Base-by-base conservation (phyloP, 805 yeast genomes). In the Pichia cabralensis region DNA sequence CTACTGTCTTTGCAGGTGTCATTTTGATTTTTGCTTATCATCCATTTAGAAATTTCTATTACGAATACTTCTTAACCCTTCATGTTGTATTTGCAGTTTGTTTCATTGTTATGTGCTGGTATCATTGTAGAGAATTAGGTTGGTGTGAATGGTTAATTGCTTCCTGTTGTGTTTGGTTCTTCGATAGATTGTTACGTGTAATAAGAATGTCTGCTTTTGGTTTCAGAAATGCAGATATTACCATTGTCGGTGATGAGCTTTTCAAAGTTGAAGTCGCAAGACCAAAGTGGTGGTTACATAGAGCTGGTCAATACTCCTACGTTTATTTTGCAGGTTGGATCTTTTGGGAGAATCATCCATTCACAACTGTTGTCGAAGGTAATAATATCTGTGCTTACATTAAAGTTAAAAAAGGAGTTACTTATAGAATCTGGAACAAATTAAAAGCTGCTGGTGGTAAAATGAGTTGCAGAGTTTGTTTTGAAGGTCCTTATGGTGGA, bases 281-380 rank as follows among this genome's bases (percentile, higher is more conserved):
- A 44, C 80, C 84, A 14, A 48, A 49, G 4, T 49, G 47, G 34
- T 71, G 77, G 66, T 60, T 58, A 26, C 58, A 67, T 15, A 56
- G 47, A 37, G 78, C 85, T 3, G 80, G 83, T 20, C 61, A 69
- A 12, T 73, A 59, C 50, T 73, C 67, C 1, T 80, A 58, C 47
- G 50, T 80, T 26, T 73, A 77, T 55, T 73, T 78, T 49, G 42
- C 74, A 35, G 60, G 68, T 36, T 49, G 60, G 5, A 52, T 65
- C 23, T 73, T 75, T 48, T 77, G 78, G 76, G 84, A 80, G 50
- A 71, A 80, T 4, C 86, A 80, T 52, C 89, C 88, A 2, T 78
- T 80, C 55, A 74, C 84, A 1, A 49, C 71, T 3, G 55, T 69
- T 24, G 60, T 61, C 36, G 52, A 56, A 22, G 62, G 58, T 26